A percentile compares a stretch with the other conserved stretches of the same genome.
Conservation (phyloP, 2,329 filamentous ascomycete genomes). For the Acrocalymma vagum region DNA sequence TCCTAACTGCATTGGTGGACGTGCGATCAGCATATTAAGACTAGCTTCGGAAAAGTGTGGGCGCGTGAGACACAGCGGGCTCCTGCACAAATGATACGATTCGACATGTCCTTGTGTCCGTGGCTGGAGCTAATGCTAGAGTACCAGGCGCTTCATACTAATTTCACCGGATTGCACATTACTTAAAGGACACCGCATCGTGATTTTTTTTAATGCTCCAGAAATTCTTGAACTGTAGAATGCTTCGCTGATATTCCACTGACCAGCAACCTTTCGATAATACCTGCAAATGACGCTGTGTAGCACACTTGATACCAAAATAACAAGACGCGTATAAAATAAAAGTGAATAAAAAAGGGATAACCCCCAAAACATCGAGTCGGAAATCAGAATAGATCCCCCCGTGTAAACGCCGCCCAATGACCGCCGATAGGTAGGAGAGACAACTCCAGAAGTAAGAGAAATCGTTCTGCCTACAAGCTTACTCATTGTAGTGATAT, state of each 20-base stretch:
- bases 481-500: conserved; percentile 87
- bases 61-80: too few species aligned
- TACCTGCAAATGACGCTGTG: conserved; percentile 11
- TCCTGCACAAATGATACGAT: too few species aligned
- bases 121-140: too few species aligned
- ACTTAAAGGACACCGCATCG: too few species aligned
- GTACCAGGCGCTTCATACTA: too few species aligned
- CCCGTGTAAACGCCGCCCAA: conserved; percentile 41
- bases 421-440: conserved; percentile 28
- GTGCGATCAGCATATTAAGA: too few species aligned
- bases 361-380: too few species aligned
- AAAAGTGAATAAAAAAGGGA: neutral
- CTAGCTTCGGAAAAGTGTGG: too few species aligned
- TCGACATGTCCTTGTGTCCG: too few species aligned
- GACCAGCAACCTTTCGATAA: conserved; percentile 20
- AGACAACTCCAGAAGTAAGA: conserved; percentile 9
- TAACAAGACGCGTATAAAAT: neutral
- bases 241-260: conserved; percentile 10
- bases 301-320: conserved; percentile 11
- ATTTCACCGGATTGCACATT: too few species aligned
- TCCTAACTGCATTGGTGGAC: too few species aligned
- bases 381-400: too few species aligned
- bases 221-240: conserved; percentile 6
- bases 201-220: neutral
- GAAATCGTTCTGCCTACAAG: conserved; percentile 1